phyloP scores from a whole-genome alignment of 306 rosid genomes.

The Citrullus mucosospermus region DNA sequence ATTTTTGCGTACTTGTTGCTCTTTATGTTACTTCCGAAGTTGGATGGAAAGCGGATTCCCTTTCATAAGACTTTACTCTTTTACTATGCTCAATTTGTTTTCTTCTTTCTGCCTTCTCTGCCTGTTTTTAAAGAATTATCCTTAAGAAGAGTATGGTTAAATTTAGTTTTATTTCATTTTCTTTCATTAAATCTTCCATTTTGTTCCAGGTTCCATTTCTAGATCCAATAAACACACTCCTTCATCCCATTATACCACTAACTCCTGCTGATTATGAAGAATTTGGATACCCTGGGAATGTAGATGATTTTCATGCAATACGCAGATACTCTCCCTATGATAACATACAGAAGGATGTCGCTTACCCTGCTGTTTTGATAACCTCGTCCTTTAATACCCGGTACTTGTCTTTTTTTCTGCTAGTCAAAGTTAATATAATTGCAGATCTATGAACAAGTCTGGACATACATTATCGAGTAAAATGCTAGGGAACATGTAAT shows the following conservation, averaged over 20 bases:
- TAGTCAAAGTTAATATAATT: not conserved
- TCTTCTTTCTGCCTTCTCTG: not conserved
- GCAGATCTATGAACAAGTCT: not conserved
- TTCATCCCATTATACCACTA: constrained; percentile 72
- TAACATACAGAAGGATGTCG: constrained; percentile 62
- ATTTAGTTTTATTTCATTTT: not conserved
- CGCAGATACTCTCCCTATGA: constrained; percentile 78
- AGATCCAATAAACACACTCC: constrained; percentile 74
- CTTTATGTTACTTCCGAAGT: not conserved
- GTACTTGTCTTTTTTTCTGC: constrained; percentile 16
- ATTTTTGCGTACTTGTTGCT: not conserved
- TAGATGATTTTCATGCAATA: constrained; percentile 69
- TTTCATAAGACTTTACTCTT: not conserved
- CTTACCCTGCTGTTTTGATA: constrained; percentile 64
- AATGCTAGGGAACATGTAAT: not conserved
- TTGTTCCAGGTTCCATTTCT: constrained; percentile 75
- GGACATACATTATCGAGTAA: not conserved
- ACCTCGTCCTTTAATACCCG: constrained; percentile 76
- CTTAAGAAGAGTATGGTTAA: not conserved
- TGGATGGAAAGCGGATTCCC: not conserved
- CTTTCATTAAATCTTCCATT: constrained; percentile 12
- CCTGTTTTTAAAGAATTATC: not conserved
- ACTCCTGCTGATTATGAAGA: constrained; percentile 66
- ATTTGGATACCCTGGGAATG: constrained; percentile 80
- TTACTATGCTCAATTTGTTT: not conserved